Conservation (phyloP, 495 filamentous ascomycete species). For the Tuber melanosporum region DNA sequence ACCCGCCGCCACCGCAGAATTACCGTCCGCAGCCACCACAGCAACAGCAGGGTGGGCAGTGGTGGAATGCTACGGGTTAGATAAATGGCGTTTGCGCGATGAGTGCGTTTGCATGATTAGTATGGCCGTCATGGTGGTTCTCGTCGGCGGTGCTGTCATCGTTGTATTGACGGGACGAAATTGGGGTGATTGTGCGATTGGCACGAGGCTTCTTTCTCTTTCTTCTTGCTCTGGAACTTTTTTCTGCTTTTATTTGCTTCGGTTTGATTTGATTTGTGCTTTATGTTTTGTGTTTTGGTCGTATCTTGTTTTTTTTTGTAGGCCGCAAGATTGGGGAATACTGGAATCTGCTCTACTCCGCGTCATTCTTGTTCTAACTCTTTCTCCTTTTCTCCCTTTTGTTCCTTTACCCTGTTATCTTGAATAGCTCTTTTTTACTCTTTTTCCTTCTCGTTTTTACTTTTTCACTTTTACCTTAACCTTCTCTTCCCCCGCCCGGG, state of each 20-base stretch:
- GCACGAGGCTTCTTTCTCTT: slow-evolving; percentile 28
- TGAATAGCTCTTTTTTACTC: slow-evolving; percentile 21
- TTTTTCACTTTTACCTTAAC: slow-evolving; percentile 17
- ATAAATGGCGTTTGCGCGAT: slow-evolving; percentile 10
- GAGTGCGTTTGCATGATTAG: slow-evolving; percentile 14
- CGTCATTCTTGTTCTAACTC: slow-evolving; percentile 22
- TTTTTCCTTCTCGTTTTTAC: slow-evolving; percentile 7
- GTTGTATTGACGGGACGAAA: neutral
- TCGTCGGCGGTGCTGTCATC: neutral
- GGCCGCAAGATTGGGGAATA: slow-evolving; percentile 32
- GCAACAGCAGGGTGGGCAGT: slow-evolving; percentile 37
- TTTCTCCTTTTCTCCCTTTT: slow-evolving; percentile 18
- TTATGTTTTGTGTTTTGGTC: slow-evolving; percentile 26
- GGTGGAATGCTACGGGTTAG: slow-evolving; percentile 35
- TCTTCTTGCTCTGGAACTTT: slow-evolving; percentile 31
- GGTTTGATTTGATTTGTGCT: slow-evolving; percentile 48
- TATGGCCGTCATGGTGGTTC: slow-evolving; percentile 26
- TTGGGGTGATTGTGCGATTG: slow-evolving; percentile 18
- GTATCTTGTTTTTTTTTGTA: slow-evolving; percentile 30
- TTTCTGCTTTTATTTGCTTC: slow-evolving; percentile 40
- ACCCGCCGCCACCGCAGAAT: slow-evolving; percentile 46
- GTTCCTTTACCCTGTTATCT: slow-evolving; percentile 28
- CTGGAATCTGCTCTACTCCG: slow-evolving; percentile 39
- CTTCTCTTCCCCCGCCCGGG: slow-evolving; percentile 10
- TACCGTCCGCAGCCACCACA: slow-evolving; percentile 46